Base-by-base conservation (phyloP, 768 basidiomycete species). In the Hemileccinum rubropunctum region DNA sequence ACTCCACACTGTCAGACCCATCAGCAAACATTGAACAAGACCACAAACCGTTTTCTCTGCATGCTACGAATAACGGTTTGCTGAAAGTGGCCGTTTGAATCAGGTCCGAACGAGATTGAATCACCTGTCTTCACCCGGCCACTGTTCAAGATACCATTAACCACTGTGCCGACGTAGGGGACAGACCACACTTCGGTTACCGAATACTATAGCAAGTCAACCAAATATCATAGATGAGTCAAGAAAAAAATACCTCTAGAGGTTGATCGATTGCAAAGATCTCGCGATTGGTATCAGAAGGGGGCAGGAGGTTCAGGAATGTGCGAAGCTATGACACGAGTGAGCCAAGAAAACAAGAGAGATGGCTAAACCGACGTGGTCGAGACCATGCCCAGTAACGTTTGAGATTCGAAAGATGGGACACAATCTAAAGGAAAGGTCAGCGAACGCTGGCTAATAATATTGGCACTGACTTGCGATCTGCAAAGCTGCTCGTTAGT, bases 331-430 rank as follows among this genome's bases (percentile, higher is more conserved):
- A 54, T 30, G 37, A 41, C 18, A 17, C 10, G 17, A 38, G 28
- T 70, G 26, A 63, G 56, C 26, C 20, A 40, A 49, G 42, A 48
- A 28, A 35, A 3, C 17, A 30, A 26, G 14, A 37, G 12, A 45
- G 32, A 10, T 21, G 21, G 43, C 4, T n/a, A 33, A 4, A 57
- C 79, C 41, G 57, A 92, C 86, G 57, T 80, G 76, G 59, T 91
- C 84, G 11, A 95, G 80, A 4, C 94, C 92, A 58, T 90, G 81
- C n/a, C 95, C 95, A 1, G 92, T 95, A 13, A 97, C 91, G 64
- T 98, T 98, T 3, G 94, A 97, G 18, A 95, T 74, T 63, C 87
- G 86, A 70, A 95, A 95, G 51, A 95, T 84, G 0, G 94, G 94
- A 60, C 91, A 94, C 62, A 95, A 65, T 63, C 91, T 94, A 42